phyloP scores from a whole-genome alignment of 805 yeast species.

The Ogataea salicorniae region DNA sequence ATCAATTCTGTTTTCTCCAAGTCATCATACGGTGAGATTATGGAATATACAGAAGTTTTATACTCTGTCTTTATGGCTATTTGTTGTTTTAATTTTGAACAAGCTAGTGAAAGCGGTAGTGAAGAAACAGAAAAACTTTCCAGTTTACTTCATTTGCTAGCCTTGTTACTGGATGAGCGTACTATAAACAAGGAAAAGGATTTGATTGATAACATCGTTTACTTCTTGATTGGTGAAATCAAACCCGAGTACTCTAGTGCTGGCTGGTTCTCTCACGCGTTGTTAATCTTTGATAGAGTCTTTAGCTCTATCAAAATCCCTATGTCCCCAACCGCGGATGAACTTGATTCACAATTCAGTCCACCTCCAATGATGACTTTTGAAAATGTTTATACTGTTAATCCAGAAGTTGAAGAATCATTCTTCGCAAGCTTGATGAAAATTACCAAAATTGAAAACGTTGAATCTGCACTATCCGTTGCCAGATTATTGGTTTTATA shows the following conservation, averaged over 20 bases:
- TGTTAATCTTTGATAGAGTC: slow-evolving; percentile 51
- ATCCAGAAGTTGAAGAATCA: slow-evolving; percentile 18
- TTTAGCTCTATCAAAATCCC: slow-evolving; percentile 51
- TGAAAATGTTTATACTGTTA: slow-evolving; percentile 18
- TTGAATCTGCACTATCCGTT: slow-evolving; percentile 46
- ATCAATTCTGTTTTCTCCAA: slow-evolving; percentile 31
- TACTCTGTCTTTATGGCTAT: slow-evolving; percentile 33
- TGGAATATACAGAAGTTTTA: slow-evolving; percentile 33
- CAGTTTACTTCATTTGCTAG: slow-evolving; percentile 38
- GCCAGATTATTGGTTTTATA: slow-evolving; percentile 52
- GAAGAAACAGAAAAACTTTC: slow-evolving; percentile 29
- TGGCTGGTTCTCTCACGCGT: slow-evolving; percentile 56
- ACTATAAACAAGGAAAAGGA: slow-evolving; percentile 33
- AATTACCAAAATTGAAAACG: slow-evolving; percentile 36
- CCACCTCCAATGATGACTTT: slow-evolving; percentile 13
- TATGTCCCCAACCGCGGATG: slow-evolving; percentile 39
- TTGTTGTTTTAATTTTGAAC: slow-evolving; percentile 29
- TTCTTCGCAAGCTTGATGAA: slow-evolving; percentile 42
- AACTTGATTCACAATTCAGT: slow-evolving; percentile 13
- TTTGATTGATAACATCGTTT: slow-evolving; percentile 32
- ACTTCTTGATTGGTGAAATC: slow-evolving; percentile 33
- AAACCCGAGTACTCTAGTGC: slow-evolving; percentile 34
- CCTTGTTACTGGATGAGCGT: slow-evolving; percentile 36
- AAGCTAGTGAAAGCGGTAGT: slow-evolving; percentile 11
- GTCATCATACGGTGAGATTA: slow-evolving; percentile 29